Evolutionary conservation across 2,329 filamentous ascomycete species (phyloP), one percentile per base, ranked within the genome.

Genomic region (Neoscytalidium dimidiatum): DNA sequence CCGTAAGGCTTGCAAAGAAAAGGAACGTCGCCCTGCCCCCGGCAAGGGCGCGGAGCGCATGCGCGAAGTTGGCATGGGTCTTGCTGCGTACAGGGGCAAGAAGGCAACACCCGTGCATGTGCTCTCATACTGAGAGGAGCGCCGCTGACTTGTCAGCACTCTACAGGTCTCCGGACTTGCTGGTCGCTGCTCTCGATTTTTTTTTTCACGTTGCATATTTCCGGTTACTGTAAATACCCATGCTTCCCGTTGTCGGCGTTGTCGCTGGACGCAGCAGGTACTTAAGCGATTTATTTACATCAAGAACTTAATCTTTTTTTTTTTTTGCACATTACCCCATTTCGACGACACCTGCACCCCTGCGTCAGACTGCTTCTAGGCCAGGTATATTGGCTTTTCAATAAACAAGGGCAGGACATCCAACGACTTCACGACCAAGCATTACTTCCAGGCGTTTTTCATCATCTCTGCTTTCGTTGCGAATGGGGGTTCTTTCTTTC

Each of bases 41-140:
- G 95, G 95, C 64, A 91, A 92, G 75, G 95, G 95, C 64, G 92
- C 92, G 38, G 91, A 97, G 81, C 88, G 94, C 69, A 99, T 99
- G 95, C 86, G 90, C 72, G 91, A 96, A 78, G 86, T 99, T 66
- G 95, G 94, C 62, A 84, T 98, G 64, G 87, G 94, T 74, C 92
- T 95, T 84, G 92, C 92, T 66, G 92, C 92, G 79, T 91, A 89
- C 72, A 87, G 85, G 71, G 88, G 88, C 75, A 91, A 91, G 66
- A 53, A 48, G 41, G 62, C 56, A 48, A 58, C 46, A 31, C 53
- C 62, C 8, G 79, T 80, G 71, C 80, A 82, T 67, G 81, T 83
- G 46, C 72, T 83, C 66, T 83, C 81, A 31, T 78, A 79, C 70
- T 78, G 70, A 74, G 72, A 74, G 69, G 67, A 77, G 74, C 76